Percentiles rank a stretch among this genome's conserved stretches.
Conservation (phyloP, 1,139 yeast species). For the Torulaspora pretoriensis region DNA sequence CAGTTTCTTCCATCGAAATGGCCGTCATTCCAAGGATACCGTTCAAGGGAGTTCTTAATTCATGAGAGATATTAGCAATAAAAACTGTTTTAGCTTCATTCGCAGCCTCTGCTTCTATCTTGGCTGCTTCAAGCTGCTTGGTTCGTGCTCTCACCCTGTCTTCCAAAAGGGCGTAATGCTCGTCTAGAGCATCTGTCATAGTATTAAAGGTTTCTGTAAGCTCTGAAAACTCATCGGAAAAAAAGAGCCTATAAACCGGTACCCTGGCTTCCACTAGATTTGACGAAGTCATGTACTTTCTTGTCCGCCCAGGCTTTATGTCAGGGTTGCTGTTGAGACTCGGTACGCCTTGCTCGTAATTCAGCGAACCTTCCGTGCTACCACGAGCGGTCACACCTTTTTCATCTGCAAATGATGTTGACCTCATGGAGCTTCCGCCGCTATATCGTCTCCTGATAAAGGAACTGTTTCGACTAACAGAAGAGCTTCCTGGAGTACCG, state of each 20-base stretch:
- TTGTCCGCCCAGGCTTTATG: conserved; percentile 21
- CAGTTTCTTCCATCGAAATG: conserved; percentile 82
- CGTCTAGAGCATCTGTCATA: conserved; percentile 83
- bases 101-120: conserved; percentile 86
- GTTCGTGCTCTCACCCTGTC: conserved; percentile 88
- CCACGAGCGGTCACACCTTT: conserved; percentile 5
- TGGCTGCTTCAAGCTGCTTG: conserved; percentile 81
- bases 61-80: conserved; percentile 94
- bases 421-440: conserved; percentile 18
- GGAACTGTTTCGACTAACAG: conserved; percentile 24
- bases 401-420: conserved; percentile 12
- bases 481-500: conserved; percentile 16
- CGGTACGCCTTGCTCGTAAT: conserved; percentile 12
- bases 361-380: conserved; percentile 14
- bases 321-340: conserved; percentile 18
- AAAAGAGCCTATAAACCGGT: conserved; percentile 52
- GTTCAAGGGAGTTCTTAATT: conserved; percentile 87
- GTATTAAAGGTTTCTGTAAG: conserved; percentile 83
- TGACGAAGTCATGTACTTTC: conserved; percentile 39
- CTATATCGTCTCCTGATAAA: conserved; percentile 16
- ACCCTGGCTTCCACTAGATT: conserved; percentile 44
- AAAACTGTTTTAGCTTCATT: conserved; percentile 90
- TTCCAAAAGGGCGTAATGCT: conserved; percentile 79
- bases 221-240: conserved; percentile 83
- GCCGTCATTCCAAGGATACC: conserved; percentile 97